Conservation (phyloP, 179 eudicot species). For the Drosera spatulata region DNA sequence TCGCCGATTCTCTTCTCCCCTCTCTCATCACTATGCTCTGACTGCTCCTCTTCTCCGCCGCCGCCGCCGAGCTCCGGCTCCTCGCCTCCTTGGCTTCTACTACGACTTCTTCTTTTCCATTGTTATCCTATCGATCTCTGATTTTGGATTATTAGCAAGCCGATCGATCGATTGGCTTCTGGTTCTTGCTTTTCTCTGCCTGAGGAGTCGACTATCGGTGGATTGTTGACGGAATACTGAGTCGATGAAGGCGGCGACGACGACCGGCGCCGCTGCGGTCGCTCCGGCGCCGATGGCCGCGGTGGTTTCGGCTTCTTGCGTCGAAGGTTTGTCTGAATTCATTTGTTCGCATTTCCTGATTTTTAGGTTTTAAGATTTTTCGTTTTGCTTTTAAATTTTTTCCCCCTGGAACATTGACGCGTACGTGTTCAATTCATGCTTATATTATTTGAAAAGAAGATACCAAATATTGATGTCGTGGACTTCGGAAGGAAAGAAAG, state of each 20-base stretch:
- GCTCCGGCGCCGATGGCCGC: constrained; percentile 12
- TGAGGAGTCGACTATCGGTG: neutral
- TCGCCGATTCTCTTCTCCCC: constrained; percentile 8
- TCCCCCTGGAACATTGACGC: no score
- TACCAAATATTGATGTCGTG: no score
- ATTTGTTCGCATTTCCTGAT: neutral
- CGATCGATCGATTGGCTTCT: neutral
- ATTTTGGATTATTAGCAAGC: constrained; percentile 1
- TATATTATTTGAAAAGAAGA: no score
- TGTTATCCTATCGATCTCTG: neutral
- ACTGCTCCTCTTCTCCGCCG: constrained; percentile 23
- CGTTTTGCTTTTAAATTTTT: no score
- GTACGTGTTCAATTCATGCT: no score
- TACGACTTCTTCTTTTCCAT: no score
- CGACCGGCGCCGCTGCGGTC: constrained; percentile 28
- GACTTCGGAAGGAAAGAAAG: no score
- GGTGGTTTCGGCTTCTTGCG: constrained; percentile 33
- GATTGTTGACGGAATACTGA: constrained; percentile 7
- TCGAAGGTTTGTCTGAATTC: no score
- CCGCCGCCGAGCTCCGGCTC: constrained; percentile 2
- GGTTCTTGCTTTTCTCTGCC: neutral
- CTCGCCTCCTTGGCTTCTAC: no score
- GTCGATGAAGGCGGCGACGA: constrained; percentile 53
- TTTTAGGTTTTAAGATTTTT: neutral
- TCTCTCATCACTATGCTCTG: constrained; percentile 4